Conservation (phyloP, 352 stramenopile genomes). For the Globisporangium okanoganense region DNA sequence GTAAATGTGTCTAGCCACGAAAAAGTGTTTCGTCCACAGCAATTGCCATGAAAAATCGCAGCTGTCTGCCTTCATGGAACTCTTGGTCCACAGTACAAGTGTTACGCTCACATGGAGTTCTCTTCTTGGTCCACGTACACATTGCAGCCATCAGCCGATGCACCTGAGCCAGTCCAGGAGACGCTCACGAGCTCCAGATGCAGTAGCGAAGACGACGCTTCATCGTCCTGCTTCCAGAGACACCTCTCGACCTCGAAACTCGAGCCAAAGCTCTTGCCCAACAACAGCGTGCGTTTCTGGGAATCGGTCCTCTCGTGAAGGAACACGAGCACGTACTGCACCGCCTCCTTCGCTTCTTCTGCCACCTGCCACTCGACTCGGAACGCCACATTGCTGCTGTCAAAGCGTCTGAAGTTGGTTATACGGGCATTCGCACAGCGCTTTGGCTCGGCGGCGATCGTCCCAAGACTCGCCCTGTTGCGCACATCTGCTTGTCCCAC, state of each 20-base stretch:
- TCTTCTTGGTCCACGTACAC: not conserved
- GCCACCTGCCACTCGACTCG: conserved; percentile 26
- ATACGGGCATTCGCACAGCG: conserved; percentile 21
- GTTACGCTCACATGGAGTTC: too few species aligned
- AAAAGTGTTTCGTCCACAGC: too few species aligned
- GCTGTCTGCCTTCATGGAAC: too few species aligned
- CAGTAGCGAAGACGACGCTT: not conserved
- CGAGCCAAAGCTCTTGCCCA: conserved; percentile 29
- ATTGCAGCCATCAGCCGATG: not conserved
- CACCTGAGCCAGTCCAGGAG: conserved; percentile 5
- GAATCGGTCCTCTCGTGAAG: conserved; percentile 10
- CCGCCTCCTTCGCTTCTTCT: not conserved
- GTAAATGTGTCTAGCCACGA: too few species aligned
- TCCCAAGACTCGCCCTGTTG: conserved; percentile 8
- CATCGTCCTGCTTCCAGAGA: conserved; percentile 5
- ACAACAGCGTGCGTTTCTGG: conserved; percentile 19
- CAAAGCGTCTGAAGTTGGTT: conserved; percentile 17
- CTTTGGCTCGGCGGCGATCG: conserved; percentile 1
- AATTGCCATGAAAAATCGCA: too few species aligned
- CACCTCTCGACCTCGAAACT: conserved; percentile 17
- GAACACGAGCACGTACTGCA: conserved; percentile 33
- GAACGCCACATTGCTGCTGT: conserved; percentile 23
- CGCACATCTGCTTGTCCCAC: conserved; percentile 17
- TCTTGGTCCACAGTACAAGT: too few species aligned
- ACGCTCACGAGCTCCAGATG: conserved; percentile 10